phyloP scores from a whole-genome alignment of 176 grass and related monocot genomes.

The Puccinellia tenuiflora region DNA sequence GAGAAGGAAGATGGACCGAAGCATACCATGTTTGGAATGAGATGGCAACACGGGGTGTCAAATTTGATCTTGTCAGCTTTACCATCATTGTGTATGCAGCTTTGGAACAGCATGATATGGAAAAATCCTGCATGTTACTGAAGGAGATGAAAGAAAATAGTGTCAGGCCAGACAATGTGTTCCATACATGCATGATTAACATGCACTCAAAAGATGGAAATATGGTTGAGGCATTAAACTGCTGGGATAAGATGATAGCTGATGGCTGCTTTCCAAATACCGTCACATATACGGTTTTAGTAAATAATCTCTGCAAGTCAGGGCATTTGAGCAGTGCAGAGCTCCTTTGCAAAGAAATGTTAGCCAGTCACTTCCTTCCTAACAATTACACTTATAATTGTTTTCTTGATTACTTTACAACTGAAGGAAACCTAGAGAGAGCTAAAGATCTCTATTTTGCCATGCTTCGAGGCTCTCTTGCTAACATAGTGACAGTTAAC shows the following conservation, averaged over 20 bases:
- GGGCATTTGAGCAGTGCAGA: neutral
- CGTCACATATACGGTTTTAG: neutral
- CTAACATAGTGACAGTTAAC: neutral
- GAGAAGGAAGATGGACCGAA: slow-evolving; percentile 2
- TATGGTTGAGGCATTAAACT: neutral
- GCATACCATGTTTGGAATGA: neutral
- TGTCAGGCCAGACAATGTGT: neutral
- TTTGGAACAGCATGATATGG: neutral
- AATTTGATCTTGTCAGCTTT: slow-evolving; percentile 6
- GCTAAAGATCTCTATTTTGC: slow-evolving; percentile 4
- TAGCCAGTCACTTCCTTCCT: neutral
- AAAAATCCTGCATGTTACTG: neutral
- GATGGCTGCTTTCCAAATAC: slow-evolving; percentile 9
- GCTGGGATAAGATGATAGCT: neutral
- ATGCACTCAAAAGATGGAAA: neutral
- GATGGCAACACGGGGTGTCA: neutral
- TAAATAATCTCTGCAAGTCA: slow-evolving; percentile 9
- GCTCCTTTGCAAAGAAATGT: slow-evolving; percentile 13
- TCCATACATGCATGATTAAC: slow-evolving; percentile 5
- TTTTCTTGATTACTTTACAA: slow-evolving; percentile 4
- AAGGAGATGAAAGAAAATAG: neutral
- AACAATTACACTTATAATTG: slow-evolving; percentile 14
- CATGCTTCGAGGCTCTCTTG: slow-evolving; percentile 6
- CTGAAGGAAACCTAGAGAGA: neutral
- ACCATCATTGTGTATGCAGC: neutral